Evolutionary conservation across 1,284 basidiomycete genomes (phyloP), one percentile per base, ranked within the genome.

Genomic region (Cryptococcus jaspeensis): DNA sequence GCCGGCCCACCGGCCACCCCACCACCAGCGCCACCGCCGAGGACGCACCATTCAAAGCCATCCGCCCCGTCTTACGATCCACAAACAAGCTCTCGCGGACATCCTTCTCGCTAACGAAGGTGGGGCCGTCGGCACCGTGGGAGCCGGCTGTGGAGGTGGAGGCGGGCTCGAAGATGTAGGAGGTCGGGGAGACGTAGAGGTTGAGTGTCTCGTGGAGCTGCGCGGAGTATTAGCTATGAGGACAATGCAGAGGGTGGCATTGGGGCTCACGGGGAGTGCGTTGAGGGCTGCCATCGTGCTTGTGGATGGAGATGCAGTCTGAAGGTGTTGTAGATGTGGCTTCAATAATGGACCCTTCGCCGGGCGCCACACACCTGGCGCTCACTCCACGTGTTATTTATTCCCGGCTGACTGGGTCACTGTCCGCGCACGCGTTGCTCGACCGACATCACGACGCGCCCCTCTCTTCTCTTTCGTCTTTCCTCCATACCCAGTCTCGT

Each of bases 121-220:
- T 42, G 16, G 62, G 48, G 11, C 61, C 61, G 18, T 67, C 61
- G 54, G 42, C 52, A 15, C 51, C 54, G 38, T 70, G 64, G 16
- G 43, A 36, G 6, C 56, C 44, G 8, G 60, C 46, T 20, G 4
- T 20, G 11, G 64, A 59, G 5, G 69, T 63, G 7, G 66, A 69
- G 11, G 72, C 69, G 3, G 75, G 76, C 63, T 78, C 75, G 50
- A 77, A 78, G 43, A 78, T 70, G 52, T 78, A 78, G 2, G 73
- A 62, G 16, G 72, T 69, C 2, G 71, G 66, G 5, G 74, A 76
- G 59, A 78, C 71, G 63, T 78, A 78, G 43, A 78, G 70, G 59
- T 77, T 77, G 59, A 75, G 70, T 20, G 74, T 74, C 64, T 78
- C 75, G 64, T 78, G 73, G 23, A 78, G 68, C 74, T 76, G 18